Evolutionary conservation across 1,284 basidiomycete species (phyloP).

Genomic region (Malassezia equina): DNA sequence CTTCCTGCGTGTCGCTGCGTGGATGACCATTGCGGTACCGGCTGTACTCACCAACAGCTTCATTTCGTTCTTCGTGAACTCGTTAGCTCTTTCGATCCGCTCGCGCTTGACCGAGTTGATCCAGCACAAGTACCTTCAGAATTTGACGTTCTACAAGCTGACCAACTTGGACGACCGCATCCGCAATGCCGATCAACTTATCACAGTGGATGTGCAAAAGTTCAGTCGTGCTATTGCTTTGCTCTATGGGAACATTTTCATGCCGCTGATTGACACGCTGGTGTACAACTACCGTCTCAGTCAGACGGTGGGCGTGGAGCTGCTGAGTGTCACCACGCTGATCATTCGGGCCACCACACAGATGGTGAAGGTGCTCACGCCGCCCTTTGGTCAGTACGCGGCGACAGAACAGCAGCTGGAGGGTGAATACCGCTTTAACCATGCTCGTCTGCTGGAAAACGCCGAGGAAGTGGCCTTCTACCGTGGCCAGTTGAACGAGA

Average conservation of each 20-base stretch:
- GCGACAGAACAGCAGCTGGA: slow-evolving; percentile 62
- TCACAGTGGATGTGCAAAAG: slow-evolving; percentile 87
- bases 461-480: slow-evolving; percentile 88
- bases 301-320: slow-evolving; percentile 87
- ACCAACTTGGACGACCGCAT: slow-evolving; percentile 69
- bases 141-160: slow-evolving; percentile 76
- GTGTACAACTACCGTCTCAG: slow-evolving; percentile 94
- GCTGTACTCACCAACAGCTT: slow-evolving; percentile 88
- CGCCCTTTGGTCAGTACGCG: slow-evolving; percentile 86
- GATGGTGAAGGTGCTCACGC: slow-evolving; percentile 54
- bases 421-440: slow-evolving; percentile 76
- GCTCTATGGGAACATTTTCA: slow-evolving; percentile 61
- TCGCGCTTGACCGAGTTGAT: slow-evolving; percentile 75
- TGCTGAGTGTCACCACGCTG: slow-evolving; percentile 54
- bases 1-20: slow-evolving; percentile 71
- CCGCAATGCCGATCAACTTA: slow-evolving; percentile 95
- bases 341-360: slow-evolving; percentile 59
- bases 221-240: slow-evolving; percentile 84
- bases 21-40: slow-evolving; percentile 77
- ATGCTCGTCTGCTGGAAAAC: slow-evolving; percentile 85
- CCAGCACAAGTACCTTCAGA: slow-evolving; percentile 72
- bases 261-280: slow-evolving; percentile 80
- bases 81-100: slow-evolving; percentile 82
- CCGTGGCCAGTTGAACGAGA: slow-evolving; percentile 80
- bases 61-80: slow-evolving; percentile 79